Percentiles rank a stretch among this genome's conserved stretches.
Conservation (phyloP, 2,329 filamentous ascomycete genomes). For the Macroventuria anomochaeta region DNA sequence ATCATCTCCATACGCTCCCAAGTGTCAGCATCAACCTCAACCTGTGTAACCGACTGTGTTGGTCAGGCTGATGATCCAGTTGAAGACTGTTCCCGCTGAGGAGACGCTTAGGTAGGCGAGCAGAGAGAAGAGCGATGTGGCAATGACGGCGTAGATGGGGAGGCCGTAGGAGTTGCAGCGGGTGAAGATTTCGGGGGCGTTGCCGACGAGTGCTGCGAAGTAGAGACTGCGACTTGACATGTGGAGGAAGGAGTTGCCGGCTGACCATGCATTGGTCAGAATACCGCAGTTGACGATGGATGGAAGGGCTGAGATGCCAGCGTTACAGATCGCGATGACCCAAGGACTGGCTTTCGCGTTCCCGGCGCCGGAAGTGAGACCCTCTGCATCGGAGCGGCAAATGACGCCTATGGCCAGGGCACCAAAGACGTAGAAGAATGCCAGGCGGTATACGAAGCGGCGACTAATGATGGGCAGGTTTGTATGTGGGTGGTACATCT, state of each 20-base stretch:
- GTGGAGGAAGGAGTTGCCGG: conserved; percentile 70
- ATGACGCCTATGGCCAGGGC: conserved; percentile 66
- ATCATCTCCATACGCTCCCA: not conserved
- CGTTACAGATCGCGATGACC: conserved; percentile 73
- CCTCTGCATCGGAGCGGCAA: conserved; percentile 60
- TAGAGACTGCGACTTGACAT: conserved; percentile 49
- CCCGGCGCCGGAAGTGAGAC: conserved; percentile 48
- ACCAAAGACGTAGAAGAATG: conserved; percentile 60
- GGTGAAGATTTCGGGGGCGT: conserved; percentile 60
- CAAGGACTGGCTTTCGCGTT: conserved; percentile 44
- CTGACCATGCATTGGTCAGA: conserved; percentile 73
- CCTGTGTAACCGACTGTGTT: not conserved
- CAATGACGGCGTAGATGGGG: conserved; percentile 46
- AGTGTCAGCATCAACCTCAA: not conserved
- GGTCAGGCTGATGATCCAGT: not conserved
- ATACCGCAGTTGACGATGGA: conserved; percentile 78
- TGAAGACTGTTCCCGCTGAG: conserved; percentile 59
- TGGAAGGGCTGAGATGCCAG: conserved; percentile 70
- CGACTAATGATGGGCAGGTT: conserved; percentile 61
- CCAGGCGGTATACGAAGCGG: conserved; percentile 60
- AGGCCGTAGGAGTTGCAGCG: conserved; percentile 53
- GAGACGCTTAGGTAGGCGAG: conserved; percentile 60
- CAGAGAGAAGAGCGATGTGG: conserved; percentile 50
- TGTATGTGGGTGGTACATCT: conserved; percentile 41
- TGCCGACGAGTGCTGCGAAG: conserved; percentile 55